A percentile compares a stretch with the other conserved stretches of the same genome.
phyloP scores from a whole-genome alignment of 495 filamentous ascomycete species.

The Clohesyomyces aquaticus region DNA sequence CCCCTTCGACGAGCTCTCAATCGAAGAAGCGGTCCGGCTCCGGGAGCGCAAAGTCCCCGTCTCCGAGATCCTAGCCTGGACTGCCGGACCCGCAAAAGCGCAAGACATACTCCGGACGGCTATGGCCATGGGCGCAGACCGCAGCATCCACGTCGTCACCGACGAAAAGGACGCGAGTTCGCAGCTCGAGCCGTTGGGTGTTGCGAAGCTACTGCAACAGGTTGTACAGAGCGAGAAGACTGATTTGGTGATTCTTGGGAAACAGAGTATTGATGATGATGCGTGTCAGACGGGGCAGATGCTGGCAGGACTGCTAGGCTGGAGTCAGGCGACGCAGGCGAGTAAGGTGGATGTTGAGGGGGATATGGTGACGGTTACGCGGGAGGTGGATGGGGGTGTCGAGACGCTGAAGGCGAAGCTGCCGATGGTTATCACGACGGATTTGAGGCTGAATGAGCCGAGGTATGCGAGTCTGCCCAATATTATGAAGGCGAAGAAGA shows the following conservation, averaged over 20 bases:
- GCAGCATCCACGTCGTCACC: slow-evolving; percentile 79
- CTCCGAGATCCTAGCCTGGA: slow-evolving; percentile 86
- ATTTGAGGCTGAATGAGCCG: slow-evolving; percentile 93
- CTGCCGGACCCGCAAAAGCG: slow-evolving; percentile 83
- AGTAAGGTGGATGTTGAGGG: slow-evolving; percentile 74
- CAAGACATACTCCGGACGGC: slow-evolving; percentile 88
- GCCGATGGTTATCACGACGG: slow-evolving; percentile 91
- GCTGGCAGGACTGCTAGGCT: slow-evolving; percentile 88
- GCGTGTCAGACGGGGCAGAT: slow-evolving; percentile 97
- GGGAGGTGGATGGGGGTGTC: slow-evolving; percentile 93
- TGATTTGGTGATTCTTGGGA: slow-evolving; percentile 91
- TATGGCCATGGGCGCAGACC: slow-evolving; percentile 98
- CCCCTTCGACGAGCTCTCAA: slow-evolving; percentile 97
- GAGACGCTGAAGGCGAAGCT: slow-evolving; percentile 84
- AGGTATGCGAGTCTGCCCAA: slow-evolving; percentile 93
- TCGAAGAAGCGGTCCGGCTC: slow-evolving; percentile 93
- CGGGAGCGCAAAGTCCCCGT: slow-evolving; percentile 77
- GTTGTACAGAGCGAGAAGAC: slow-evolving; percentile 80
- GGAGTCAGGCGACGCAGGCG: slow-evolving; percentile 94
- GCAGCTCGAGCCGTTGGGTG: slow-evolving; percentile 78
- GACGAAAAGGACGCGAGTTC: slow-evolving; percentile 54
- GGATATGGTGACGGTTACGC: slow-evolving; percentile 68
- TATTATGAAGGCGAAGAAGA: slow-evolving; percentile 99
- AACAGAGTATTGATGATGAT: slow-evolving; percentile 98
- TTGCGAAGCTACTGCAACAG: slow-evolving; percentile 83